Evolutionary conservation across 495 filamentous ascomycete species (phyloP).

Genomic region (Astrocystis sublimbata): DNA sequence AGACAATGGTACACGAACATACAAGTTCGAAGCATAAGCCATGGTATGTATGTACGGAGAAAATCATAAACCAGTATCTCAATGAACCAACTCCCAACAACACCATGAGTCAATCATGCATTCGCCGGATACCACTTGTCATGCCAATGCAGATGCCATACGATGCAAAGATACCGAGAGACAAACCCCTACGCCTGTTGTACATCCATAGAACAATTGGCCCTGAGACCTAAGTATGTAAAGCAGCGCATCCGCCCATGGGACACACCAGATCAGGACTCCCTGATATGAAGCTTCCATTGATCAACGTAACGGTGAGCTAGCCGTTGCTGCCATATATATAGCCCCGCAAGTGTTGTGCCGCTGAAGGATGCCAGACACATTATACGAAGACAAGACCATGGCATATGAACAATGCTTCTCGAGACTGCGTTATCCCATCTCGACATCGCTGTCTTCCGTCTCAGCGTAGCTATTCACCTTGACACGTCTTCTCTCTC

Average conservation of each 20-base stretch:
- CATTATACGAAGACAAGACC: neutral
- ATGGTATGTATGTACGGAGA: neutral
- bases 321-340: neutral
- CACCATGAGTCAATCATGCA: neutral
- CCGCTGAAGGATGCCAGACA: neutral
- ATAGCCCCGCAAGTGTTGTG: neutral
- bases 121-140: neutral
- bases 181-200: constrained; percentile 1
- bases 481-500: constrained; percentile 32
- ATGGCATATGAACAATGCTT: neutral
- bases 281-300: neutral
- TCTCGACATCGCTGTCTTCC: constrained; percentile 32
- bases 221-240: neutral
- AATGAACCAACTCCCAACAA: neutral
- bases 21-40: neutral
- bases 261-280: neutral
- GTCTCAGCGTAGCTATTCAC: constrained; percentile 45
- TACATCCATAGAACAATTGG: neutral
- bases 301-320: neutral
- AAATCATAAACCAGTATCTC: neutral
- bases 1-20: neutral
- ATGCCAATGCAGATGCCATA: constrained; percentile 1
- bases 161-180: neutral
- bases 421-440: neutral
- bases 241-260: constrained; percentile 4